Evolutionary conservation across 176 grass and related monocot genomes (phyloP).

Genomic region (Secale cereale): DNA sequence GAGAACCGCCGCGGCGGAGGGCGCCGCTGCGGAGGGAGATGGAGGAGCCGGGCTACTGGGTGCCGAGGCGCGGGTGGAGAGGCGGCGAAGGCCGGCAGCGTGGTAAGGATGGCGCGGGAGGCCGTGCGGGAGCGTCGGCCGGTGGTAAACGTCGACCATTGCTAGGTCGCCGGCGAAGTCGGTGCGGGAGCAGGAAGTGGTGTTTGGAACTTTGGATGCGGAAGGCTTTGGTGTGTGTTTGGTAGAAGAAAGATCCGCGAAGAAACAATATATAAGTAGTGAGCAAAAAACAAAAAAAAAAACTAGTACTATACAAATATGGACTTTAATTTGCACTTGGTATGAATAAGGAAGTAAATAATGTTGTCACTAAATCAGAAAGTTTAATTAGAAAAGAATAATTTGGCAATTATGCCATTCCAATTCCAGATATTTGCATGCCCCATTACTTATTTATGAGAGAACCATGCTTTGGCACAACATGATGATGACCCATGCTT

Average conservation of each 20-base stretch:
- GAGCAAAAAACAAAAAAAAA: too few relatives aligned
- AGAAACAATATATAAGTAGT: neutral
- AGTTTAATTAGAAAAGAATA: too few relatives aligned
- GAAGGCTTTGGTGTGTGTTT: neutral
- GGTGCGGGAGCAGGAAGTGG: neutral
- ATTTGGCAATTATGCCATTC: too few relatives aligned
- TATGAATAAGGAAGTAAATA: too few relatives aligned
- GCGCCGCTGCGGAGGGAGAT: slow-evolving; percentile 9
- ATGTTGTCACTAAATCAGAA: too few relatives aligned
- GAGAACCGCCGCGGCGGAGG: slow-evolving; percentile 36
- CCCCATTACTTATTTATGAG: too few relatives aligned
- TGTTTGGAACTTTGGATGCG: neutral
- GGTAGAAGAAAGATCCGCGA: neutral
- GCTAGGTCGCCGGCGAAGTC: neutral
- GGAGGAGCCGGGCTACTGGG: slow-evolving; percentile 31
- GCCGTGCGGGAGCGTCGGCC: slow-evolving; percentile 31
- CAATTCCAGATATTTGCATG: too few relatives aligned
- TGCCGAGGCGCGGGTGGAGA: slow-evolving; percentile 62
- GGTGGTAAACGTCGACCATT: slow-evolving; percentile 59
- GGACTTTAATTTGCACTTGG: too few relatives aligned
- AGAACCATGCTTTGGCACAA: too few relatives aligned
- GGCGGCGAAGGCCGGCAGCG: slow-evolving; percentile 55
- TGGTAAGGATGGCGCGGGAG: slow-evolving; percentile 39
- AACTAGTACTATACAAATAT: too few relatives aligned
- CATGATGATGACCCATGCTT: too few relatives aligned